A percentile compares a stretch with the other conserved stretches of the same genome.
phyloP scores from a whole-genome alignment of 257 asterid genomes.

The Echium plantagineum region DNA sequence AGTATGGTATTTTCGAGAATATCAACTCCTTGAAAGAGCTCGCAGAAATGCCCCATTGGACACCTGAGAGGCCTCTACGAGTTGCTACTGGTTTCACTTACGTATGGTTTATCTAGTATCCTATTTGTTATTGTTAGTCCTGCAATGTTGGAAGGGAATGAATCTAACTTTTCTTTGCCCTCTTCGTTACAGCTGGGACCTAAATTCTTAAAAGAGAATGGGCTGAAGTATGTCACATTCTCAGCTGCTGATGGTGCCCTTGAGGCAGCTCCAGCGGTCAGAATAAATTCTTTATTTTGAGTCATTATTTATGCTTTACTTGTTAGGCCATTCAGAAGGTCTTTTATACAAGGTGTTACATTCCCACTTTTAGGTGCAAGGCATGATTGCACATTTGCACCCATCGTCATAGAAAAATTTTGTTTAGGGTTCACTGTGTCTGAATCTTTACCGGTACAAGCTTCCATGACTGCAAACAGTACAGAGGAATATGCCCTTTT shows the following conservation, averaged over 20 bases:
- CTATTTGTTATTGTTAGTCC: constrained; percentile 1
- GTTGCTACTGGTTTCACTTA: constrained; percentile 89
- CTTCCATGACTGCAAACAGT: not conserved
- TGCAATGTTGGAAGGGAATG: not conserved
- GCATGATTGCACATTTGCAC: not conserved
- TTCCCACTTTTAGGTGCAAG: too few species aligned
- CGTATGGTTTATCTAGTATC: constrained; percentile 30
- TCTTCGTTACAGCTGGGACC: constrained; percentile 62
- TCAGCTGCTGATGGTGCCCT: constrained; percentile 98
- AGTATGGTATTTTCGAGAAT: constrained; percentile 90
- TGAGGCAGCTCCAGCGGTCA: constrained; percentile 97
- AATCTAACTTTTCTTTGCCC: not conserved
- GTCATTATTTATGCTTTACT: not conserved
- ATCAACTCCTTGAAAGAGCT: constrained; percentile 79
- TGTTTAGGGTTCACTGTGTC: not conserved
- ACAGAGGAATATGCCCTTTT: not conserved
- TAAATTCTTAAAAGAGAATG: constrained; percentile 75
- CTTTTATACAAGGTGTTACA: too few species aligned
- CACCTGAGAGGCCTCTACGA: constrained; percentile 83
- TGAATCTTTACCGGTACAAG: not conserved
- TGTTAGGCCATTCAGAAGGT: not conserved
- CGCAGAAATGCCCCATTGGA: constrained; percentile 91
- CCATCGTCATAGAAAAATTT: not conserved
- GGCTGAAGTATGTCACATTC: constrained; percentile 60
- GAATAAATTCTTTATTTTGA: constrained; percentile 7